phyloP scores from a whole-genome alignment of 495 filamentous ascomycete species.

The Clavariopsis aquatica region DNA sequence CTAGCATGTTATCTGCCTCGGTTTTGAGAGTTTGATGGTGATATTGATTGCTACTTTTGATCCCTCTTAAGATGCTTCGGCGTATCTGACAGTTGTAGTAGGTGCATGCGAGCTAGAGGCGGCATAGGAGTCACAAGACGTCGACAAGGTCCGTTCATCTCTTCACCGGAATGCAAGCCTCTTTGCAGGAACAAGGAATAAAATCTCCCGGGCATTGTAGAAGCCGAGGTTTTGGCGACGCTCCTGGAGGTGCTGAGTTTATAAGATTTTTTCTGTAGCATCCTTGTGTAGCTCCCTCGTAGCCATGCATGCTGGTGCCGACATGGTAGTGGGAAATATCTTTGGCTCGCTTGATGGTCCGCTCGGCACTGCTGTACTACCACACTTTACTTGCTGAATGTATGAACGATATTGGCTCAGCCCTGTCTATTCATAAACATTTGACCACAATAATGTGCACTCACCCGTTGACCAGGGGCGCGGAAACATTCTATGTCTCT shows the following conservation, averaged over 20 bases:
- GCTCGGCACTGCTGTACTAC: no score
- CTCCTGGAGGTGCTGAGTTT: background rate
- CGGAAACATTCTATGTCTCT: background rate
- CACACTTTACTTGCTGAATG: no score
- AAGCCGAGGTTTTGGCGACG: background rate
- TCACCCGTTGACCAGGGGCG: background rate
- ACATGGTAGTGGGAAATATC: background rate
- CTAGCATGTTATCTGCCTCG: no score
- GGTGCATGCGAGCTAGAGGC: background rate
- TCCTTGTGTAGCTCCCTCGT: background rate
- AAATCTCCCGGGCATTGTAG: background rate
- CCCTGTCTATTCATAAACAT: background rate
- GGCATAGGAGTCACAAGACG: background rate
- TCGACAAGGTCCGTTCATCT: background rate
- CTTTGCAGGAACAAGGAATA: slow-evolving; percentile 4
- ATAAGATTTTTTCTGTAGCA: background rate
- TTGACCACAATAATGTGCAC: background rate
- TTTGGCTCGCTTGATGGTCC: background rate
- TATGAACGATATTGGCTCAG: background rate
- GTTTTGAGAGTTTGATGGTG: background rate
- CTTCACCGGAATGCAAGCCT: slow-evolving; percentile 20
- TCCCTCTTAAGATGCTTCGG: no score
- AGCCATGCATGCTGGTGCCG: background rate
- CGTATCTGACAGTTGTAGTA: no score
- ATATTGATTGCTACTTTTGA: no score